Conservation (phyloP, 2,329 filamentous ascomycete genomes). For the Fusarium temperatum region DNA sequence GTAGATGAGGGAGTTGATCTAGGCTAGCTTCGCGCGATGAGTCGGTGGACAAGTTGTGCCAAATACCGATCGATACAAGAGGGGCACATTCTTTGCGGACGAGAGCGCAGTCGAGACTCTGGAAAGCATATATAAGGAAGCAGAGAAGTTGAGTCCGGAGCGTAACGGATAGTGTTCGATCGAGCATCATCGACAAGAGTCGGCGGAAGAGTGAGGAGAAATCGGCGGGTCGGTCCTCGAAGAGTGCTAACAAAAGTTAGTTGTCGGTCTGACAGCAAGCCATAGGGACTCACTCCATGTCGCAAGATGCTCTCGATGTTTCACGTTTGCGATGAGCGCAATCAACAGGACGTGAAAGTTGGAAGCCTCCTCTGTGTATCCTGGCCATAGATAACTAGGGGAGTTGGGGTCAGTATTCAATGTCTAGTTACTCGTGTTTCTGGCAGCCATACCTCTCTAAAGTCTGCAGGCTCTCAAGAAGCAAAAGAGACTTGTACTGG, state of each 20-base stretch:
- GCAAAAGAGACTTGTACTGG: slow-evolving; percentile 77
- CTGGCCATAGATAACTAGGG: slow-evolving; percentile 88
- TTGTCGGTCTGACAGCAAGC: background rate
- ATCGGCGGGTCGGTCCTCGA: slow-evolving; percentile 78
- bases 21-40: slow-evolving; percentile 76
- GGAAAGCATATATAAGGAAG: slow-evolving; percentile 91
- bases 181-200: slow-evolving; percentile 85
- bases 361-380: slow-evolving; percentile 86
- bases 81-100: slow-evolving; percentile 97
- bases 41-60: slow-evolving; percentile 90
- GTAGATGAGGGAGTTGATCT: slow-evolving; percentile 76
- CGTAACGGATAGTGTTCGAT: slow-evolving; percentile 69
- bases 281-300: slow-evolving; percentile 74
- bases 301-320: slow-evolving; percentile 84
- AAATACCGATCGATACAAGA: slow-evolving; percentile 91
- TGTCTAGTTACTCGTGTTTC: slow-evolving; percentile 4
- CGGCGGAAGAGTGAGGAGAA: slow-evolving; percentile 92
- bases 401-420: slow-evolving; percentile 35
- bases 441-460: slow-evolving; percentile 72
- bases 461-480: slow-evolving; percentile 89
- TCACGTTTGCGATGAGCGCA: slow-evolving; percentile 85
- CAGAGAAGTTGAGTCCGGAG: slow-evolving; percentile 85
- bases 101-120: slow-evolving; percentile 87
- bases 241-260: slow-evolving; percentile 66
- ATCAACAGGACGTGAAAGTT: slow-evolving; percentile 92